Evolutionary conservation across 1,139 yeast genomes (phyloP).

Genomic region (Suhomyces chickasaworum): DNA sequence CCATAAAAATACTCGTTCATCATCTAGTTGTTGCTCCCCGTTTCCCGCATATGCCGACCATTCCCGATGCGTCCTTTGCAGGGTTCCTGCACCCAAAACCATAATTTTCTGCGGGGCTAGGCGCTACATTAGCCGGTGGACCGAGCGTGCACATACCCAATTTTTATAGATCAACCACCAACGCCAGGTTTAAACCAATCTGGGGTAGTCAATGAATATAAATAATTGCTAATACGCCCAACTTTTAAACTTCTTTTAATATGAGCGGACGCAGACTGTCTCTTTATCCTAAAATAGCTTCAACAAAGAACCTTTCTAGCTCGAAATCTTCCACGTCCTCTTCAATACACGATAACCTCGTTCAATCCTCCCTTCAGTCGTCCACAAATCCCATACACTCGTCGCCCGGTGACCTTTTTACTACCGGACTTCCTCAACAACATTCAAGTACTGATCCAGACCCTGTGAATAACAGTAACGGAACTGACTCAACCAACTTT

Average conservation of each 20-base stretch:
- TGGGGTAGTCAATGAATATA: slow-evolving; percentile 13
- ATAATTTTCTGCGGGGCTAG: slow-evolving; percentile 11
- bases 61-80: not conserved
- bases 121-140: slow-evolving; percentile 9
- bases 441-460: not conserved
- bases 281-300: not conserved
- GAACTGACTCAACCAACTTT: slow-evolving; percentile 7
- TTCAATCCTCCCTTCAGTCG: not conserved
- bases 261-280: slow-evolving; percentile 8
- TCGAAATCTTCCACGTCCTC: not conserved
- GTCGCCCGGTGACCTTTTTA: not conserved
- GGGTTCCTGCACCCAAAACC: not conserved
- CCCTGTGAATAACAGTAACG: not conserved
- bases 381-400: not conserved
- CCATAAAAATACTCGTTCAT: too few species aligned
- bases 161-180: slow-evolving; percentile 8
- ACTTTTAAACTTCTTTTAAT: slow-evolving; percentile 1
- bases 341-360: not conserved
- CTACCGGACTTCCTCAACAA: not conserved
- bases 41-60: slow-evolving; percentile 4
- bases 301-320: not conserved
- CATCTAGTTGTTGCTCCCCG: not conserved
- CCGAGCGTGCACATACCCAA: slow-evolving; percentile 13
- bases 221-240: slow-evolving; percentile 11
- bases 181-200: slow-evolving; percentile 9